Percentiles rank a stretch among this genome's conserved stretches.
Conservation (phyloP, 23 red algal species). For the Chondrus crispus region DNA sequence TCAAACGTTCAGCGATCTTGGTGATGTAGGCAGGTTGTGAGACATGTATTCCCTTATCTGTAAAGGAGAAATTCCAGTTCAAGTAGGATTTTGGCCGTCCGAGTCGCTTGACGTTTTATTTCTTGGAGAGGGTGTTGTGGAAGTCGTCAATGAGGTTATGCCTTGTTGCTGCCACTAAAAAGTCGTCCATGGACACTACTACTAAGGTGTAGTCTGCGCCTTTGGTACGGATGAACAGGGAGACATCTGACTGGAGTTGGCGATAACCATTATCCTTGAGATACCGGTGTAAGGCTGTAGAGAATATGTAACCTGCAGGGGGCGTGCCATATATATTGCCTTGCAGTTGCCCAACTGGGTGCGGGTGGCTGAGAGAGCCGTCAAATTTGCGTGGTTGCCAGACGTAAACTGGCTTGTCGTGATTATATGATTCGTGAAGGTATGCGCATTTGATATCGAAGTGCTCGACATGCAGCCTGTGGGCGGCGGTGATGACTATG, state of each 20-base stretch:
- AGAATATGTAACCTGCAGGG: not conserved
- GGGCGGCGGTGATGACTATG: too few relatives aligned
- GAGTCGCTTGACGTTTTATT: conserved; percentile 7
- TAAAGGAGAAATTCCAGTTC: not conserved
- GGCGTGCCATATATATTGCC: not conserved
- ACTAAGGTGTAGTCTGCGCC: too few relatives aligned
- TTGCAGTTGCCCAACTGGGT: not conserved
- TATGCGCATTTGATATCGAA: too few relatives aligned
- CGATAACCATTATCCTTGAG: too few relatives aligned
- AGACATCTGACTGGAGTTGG: too few relatives aligned
- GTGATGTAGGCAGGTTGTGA: not conserved
- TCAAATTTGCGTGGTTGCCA: not conserved
- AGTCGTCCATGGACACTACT: conserved; percentile 29
- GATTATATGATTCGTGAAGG: not conserved
- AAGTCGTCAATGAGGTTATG: not conserved
- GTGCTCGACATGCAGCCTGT: too few relatives aligned
- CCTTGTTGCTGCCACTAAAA: conserved; percentile 6
- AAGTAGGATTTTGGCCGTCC: not conserved
- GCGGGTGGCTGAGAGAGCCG: not conserved
- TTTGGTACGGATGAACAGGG: too few relatives aligned
- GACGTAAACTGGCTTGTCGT: not conserved
- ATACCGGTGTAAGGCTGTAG: too few relatives aligned
- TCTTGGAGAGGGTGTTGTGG: not conserved
- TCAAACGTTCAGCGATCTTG: not conserved
- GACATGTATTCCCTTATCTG: not conserved